Percentiles rank a stretch among this genome's conserved stretches.
Conservation (phyloP, 2,329 filamentous ascomycete species). For the Hyphodiscus sp. region DNA sequence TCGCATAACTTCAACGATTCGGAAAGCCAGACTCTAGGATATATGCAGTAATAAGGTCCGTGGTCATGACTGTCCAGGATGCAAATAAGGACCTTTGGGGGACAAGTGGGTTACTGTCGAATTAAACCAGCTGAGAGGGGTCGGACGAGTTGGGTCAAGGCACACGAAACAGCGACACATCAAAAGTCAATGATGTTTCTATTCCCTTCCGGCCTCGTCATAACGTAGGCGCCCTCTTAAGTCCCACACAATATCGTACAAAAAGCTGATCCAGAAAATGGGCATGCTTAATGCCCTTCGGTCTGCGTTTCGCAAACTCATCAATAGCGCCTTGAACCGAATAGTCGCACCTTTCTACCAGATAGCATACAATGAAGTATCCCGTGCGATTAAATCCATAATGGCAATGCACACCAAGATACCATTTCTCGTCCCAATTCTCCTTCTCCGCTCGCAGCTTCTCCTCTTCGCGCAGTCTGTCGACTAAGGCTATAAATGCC, state of each 20-base stretch:
- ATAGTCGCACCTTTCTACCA: conserved; percentile 75
- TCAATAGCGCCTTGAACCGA: conserved; percentile 71
- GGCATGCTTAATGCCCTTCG: conserved; percentile 80
- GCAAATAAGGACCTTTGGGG: too few relatives aligned
- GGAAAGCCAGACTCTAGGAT: too few relatives aligned
- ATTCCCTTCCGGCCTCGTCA: conserved; percentile 8
- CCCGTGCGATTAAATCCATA: conserved; percentile 91
- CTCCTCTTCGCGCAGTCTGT: conserved; percentile 52
- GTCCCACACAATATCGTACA: conserved; percentile 59
- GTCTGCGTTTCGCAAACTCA: conserved; percentile 63
- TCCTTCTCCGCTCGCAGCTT: conserved; percentile 38
- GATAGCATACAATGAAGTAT: conserved; percentile 82
- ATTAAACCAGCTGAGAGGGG: too few relatives aligned
- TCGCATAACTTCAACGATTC: too few relatives aligned
- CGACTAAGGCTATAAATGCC: conserved; percentile 50
- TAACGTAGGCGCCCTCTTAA: conserved; percentile 26
- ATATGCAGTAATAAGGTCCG: too few relatives aligned
- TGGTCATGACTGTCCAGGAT: too few relatives aligned
- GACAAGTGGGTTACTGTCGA: too few relatives aligned
- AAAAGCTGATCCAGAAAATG: conserved; percentile 83
- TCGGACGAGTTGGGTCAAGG: too few relatives aligned
- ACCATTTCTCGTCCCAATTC: conserved; percentile 34
- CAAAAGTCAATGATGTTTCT: not conserved
- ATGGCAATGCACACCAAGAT: conserved; percentile 86
- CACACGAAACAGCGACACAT: not conserved